Base-by-base conservation (phyloP, 805 yeast species). In the Ogataea allantospora region DNA sequence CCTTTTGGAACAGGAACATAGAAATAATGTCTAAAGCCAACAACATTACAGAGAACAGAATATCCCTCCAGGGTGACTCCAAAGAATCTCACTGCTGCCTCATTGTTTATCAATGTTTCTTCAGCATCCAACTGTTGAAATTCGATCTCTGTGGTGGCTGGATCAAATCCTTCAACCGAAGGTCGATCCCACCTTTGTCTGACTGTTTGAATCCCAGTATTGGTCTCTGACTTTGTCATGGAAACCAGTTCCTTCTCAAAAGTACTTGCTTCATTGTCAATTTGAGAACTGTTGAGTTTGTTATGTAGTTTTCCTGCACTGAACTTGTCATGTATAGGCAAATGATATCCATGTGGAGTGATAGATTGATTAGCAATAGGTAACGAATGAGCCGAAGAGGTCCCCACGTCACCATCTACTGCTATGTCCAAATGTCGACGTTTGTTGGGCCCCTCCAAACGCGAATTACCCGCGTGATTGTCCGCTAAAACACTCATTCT, bases 41-140 rank as follows among this genome's bases (percentile, higher is more conserved):
- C 75, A 11, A 93, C 93, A 50, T 84, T 88, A 65, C 98, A 89
- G 48, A 89, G 70, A 14, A 93, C 86, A 0, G 97, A 85, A 55
- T 88, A 68, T 4, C 99, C 99, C 39, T 77, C 81, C 41, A 71
- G 76, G 1, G 98, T 88, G 26, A 95, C 88, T 40, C 99, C 99
- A 61, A 89, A 93, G 55, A 95, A 83, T 38, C 96, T 74, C 0
- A 89, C 85, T 2, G 77, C 71, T 0, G 83, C 75, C 17, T 73
- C 68, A 11, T 77, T 80, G 24, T 76, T 75, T 7, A 75, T 57
- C 19, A 64, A 57, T 3, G 85, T 75, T 53, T 93, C 99, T 54
- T 93, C 98, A 1, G 95, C 96, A 60, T 93, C 99, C 51, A 93
- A 68, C 55, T 93, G 99, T 61, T 93, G 98, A 58, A 89, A 89